Evolutionary conservation across 176 grass and related monocot species (phyloP).

Genomic region (Oryza longistaminata): DNA sequence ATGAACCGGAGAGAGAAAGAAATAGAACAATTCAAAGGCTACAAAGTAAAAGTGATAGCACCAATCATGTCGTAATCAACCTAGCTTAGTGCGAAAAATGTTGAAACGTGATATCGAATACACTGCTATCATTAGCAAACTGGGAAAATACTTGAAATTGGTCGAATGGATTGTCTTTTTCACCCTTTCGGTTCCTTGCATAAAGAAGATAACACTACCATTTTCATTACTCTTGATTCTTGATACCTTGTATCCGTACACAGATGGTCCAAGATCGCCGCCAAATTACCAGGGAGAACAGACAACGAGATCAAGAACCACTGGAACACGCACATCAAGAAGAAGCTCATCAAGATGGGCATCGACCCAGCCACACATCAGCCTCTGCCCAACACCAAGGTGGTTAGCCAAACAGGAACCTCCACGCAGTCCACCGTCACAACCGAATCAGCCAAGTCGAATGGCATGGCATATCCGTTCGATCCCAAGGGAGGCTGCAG

Average conservation of each 20-base stretch:
- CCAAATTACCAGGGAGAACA: conserved; percentile 70
- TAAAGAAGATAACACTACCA: background rate
- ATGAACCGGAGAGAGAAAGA: conserved; percentile 1
- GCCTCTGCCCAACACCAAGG: conserved; percentile 36
- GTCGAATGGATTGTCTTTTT: background rate
- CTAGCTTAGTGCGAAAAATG: conserved; percentile 8
- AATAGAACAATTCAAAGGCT: conserved; percentile 9
- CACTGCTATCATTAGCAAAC: background rate
- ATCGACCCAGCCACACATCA: conserved; percentile 68
- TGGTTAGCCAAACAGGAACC: background rate
- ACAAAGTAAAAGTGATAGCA: background rate
- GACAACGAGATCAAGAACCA: conserved; percentile 95
- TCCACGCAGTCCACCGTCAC: background rate
- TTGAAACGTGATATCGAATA: background rate
- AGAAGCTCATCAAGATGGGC: conserved; percentile 80
- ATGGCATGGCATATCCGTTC: background rate
- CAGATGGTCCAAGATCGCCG: conserved; percentile 84
- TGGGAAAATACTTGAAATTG: conserved; percentile 3
- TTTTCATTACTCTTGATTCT: background rate
- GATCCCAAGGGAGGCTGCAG: background rate
- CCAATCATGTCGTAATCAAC: conserved; percentile 8
- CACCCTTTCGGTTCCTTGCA: background rate
- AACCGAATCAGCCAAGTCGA: conserved; percentile 36
- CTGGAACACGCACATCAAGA: conserved; percentile 94
- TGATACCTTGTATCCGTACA: background rate